Base-by-base conservation (phyloP, 169 alveolate species). In the Cryptosporidium parvum region DNA sequence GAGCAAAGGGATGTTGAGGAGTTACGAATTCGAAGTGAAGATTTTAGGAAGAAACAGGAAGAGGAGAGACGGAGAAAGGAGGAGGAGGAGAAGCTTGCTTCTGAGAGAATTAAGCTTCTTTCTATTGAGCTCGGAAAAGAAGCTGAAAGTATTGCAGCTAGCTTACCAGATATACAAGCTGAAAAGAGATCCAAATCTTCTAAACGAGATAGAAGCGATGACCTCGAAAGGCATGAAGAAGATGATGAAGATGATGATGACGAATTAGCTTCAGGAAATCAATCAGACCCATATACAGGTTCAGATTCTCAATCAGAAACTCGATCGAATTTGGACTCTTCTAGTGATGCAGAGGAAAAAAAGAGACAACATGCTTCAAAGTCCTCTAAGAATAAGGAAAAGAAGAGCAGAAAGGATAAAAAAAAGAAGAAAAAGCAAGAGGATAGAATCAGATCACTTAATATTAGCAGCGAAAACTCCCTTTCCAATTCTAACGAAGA, bases 1-100 rank as follows among this genome's bases (percentile, higher is more conserved):
- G 89, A 80, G 29, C 89, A 80, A 48, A 80, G 89, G 45, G 89
- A 80, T 26, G 89, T 80, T 26, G 89, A 80, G 56, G 89, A 80
- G 56, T 69, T 80, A 1, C 37, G 59, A 29, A 80, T 80, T 18
- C 26, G 75, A n/a, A 80, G 89, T 23, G 89, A 80, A 51, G 89
- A 65, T n/a, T 80, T 80, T 48, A 80, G 75, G 31, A 80, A 65
- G 68, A 80, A 80, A 14, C 89, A 80, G 33, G 89, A 80, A 10
- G 89, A 80, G 56, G 89, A 80, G 39, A 58, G 52, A 14, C 56
- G 65, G 12, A 18, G 62, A 14, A 80, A 51, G 68, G 80, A 80
- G 35, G 80, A 80, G 39, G 89, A 80, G 35, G 75, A 80, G 26
- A 59, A 35, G 42, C 80, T 80, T 10, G 51, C 69, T 37, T 48